Evolutionary conservation across 257 asterid genomes (phyloP).

Genomic region (Nicotiana knightiana): DNA sequence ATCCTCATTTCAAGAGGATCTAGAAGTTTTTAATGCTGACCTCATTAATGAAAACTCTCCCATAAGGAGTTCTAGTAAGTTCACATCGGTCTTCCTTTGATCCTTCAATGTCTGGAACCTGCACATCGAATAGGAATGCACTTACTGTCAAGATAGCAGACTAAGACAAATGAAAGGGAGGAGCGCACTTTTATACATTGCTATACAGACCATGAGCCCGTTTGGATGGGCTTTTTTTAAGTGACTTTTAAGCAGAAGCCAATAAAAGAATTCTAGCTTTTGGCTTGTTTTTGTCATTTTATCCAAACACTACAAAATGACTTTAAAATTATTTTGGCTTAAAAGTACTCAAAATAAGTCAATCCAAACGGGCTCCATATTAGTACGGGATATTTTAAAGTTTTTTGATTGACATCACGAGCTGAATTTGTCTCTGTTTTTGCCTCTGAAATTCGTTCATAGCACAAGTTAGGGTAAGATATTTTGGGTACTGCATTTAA

Average conservation of each 20-base stretch:
- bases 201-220: neutral
- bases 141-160: neutral
- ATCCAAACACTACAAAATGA: too few species aligned
- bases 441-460: neutral
- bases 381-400: neutral
- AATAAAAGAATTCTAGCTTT: too few species aligned
- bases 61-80: constrained; percentile 77
- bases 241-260: too few species aligned
- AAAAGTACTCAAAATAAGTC: too few species aligned
- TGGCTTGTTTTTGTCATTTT: too few species aligned
- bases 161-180: neutral
- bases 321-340: too few species aligned
- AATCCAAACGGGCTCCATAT: neutral
- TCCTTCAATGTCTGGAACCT: constrained; percentile 94
- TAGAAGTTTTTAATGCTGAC: constrained; percentile 23
- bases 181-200: neutral
- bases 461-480: neutral
- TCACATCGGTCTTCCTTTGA: constrained; percentile 57
- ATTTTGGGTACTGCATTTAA: neutral
- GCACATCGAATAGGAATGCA: constrained; percentile 14
- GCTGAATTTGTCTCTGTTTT: neutral
- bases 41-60: constrained; percentile 59
- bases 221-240: too few species aligned
- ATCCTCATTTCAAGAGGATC: neutral
- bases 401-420: neutral